Conservation (phyloP, 2,329 filamentous ascomycete genomes). For the Phyllosticta paracitricarpa region DNA sequence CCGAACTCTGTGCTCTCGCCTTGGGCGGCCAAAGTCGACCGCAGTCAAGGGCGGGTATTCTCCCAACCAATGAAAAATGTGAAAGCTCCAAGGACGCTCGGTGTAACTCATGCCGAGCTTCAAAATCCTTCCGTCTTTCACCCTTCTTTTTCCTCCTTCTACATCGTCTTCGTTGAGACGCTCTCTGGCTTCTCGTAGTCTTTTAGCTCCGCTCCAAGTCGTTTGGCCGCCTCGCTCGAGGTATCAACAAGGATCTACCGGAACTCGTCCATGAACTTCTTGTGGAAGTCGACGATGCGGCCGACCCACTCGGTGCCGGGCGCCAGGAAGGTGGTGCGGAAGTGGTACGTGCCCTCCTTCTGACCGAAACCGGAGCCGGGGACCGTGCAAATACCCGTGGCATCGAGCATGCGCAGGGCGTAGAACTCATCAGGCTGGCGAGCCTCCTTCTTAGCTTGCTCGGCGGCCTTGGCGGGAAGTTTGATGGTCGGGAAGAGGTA, state of each 20-base stretch:
- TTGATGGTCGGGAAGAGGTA: slow-evolving; percentile 96
- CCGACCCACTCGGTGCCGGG: slow-evolving; percentile 93
- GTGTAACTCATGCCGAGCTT: not conserved
- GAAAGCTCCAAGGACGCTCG: not conserved
- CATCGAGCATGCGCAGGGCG: slow-evolving; percentile 79
- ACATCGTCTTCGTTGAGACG: not conserved
- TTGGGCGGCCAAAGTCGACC: not conserved
- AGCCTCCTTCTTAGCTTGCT: slow-evolving; percentile 63
- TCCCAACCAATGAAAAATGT: not conserved
- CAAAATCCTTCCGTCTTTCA: not conserved
- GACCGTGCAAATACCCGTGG: slow-evolving; percentile 89
- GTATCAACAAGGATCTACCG: slow-evolving; percentile 16
- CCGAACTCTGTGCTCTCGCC: not conserved
- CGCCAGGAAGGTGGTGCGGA: slow-evolving; percentile 92
- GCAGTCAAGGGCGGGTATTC: not conserved
- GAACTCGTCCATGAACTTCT: slow-evolving; percentile 80
- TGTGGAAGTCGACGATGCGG: slow-evolving; percentile 80
- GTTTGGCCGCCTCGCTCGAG: too few species aligned
- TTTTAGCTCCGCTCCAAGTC: too few species aligned
- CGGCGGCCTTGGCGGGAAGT: slow-evolving; percentile 64
- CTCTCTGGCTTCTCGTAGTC: too few species aligned
- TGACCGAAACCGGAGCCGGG: slow-evolving; percentile 91
- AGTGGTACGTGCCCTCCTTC: slow-evolving; percentile 81
- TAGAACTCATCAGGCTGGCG: slow-evolving; percentile 87
- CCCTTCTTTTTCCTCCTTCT: not conserved